Conservation (phyloP, 352 stramenopile species). For the Phytopythium cucurbitacearum region DNA sequence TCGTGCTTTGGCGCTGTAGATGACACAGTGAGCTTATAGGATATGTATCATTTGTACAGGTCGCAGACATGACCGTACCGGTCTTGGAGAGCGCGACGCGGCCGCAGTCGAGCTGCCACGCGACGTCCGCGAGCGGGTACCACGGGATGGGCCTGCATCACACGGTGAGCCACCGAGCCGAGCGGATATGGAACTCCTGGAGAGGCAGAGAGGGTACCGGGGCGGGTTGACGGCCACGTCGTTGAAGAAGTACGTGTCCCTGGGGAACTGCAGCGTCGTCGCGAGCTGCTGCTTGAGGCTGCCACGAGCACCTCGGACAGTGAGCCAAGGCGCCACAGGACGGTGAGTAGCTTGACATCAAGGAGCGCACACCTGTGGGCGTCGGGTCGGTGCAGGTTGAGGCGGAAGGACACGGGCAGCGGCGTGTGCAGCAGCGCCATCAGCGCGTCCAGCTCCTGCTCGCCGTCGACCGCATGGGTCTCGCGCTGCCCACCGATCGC, state of each 20-base stretch:
- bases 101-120: slow-evolving; percentile 82
- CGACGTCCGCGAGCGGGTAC: slow-evolving; percentile 75
- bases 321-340: too few species aligned
- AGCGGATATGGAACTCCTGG: too few species aligned
- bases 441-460: slow-evolving; percentile 51
- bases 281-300: slow-evolving; percentile 49
- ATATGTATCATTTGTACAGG: not conserved
- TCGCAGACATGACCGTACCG: slow-evolving; percentile 18
- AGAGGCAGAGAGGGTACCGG: slow-evolving; percentile 17
- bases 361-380: slow-evolving; percentile 26
- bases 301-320: not conserved
- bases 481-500: slow-evolving; percentile 25
- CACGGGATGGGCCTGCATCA: slow-evolving; percentile 51
- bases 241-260: slow-evolving; percentile 44
- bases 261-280: slow-evolving; percentile 52
- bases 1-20: slow-evolving; percentile 65
- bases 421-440: slow-evolving; percentile 74
- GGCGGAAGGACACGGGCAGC: slow-evolving; percentile 75
- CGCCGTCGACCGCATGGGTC: slow-evolving; percentile 47
- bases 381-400: slow-evolving; percentile 72
- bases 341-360: not conserved
- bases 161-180: not conserved
- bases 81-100: slow-evolving; percentile 80
- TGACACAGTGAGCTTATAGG: slow-evolving; percentile 1
- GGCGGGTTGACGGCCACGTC: slow-evolving; percentile 59